Percentiles rank a stretch among this genome's conserved stretches.
These are phyloP conservation scores for Paxillus involutus DNA, from an alignment of 768 basidiomycete genomes.

Conservation along the genomic window DNA sequence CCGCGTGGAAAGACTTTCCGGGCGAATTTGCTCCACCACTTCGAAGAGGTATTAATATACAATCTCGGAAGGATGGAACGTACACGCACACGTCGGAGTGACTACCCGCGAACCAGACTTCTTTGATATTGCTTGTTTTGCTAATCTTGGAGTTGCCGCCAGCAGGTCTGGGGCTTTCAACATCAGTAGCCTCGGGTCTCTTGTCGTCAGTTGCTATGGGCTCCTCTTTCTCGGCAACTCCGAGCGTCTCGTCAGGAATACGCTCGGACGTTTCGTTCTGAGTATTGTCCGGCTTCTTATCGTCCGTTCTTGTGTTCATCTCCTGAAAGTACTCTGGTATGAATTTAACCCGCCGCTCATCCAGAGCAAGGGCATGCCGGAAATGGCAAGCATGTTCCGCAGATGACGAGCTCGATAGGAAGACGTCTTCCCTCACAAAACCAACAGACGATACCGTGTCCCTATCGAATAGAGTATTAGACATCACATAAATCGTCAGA, in stretches of 20 bases:
- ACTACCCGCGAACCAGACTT: constrained; percentile 62
- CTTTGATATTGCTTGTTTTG: constrained; percentile 33
- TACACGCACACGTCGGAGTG: constrained; percentile 32
- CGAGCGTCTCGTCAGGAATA: background rate
- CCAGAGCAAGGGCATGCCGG: constrained; percentile 65
- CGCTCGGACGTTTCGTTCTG: background rate
- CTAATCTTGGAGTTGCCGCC: background rate
- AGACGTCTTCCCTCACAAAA: constrained; percentile 42
- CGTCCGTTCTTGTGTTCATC: constrained; percentile 18
- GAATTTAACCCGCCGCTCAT: constrained; percentile 62
- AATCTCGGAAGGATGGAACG: background rate
- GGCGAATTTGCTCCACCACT: constrained; percentile 16
- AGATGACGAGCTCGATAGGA: constrained; percentile 56
- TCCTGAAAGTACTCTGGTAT: constrained; percentile 40
- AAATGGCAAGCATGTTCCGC: constrained; percentile 57
- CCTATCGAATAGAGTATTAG: constrained; percentile 33
- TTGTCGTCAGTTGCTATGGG: background rate
- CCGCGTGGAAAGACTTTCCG: constrained; percentile 12
- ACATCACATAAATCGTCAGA: too few relatives aligned
- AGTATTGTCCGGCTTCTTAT: constrained; percentile 21
- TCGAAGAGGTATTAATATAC: background rate
- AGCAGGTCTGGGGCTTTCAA: background rate
- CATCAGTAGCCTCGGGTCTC: background rate
- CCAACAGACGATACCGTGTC: constrained; percentile 71
- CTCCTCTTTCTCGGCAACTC: background rate